A percentile compares a stretch with the other conserved stretches of the same genome.
These are phyloP conservation scores for Blastomyces percursus DNA, from an alignment of 2,329 filamentous ascomycete genomes.

Conservation along the genomic window DNA sequence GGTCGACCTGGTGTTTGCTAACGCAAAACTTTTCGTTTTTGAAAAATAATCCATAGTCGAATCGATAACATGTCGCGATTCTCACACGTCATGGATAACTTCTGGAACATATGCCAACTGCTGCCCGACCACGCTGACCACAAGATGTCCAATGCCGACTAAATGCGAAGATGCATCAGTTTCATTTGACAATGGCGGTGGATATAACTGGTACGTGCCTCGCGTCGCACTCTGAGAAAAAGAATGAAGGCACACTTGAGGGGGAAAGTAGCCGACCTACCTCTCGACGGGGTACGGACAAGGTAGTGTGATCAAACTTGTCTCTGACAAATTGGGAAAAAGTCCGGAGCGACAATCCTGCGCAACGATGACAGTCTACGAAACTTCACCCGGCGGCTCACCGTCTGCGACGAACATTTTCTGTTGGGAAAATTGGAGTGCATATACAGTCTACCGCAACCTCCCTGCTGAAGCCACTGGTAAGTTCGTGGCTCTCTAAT, in stretches of 20 bases:
- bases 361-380: constrained; percentile 4
- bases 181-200: background rate
- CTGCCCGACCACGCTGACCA: background rate
- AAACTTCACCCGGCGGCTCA: constrained; percentile 4
- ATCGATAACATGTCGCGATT: constrained; percentile 2
- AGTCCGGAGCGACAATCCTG: background rate
- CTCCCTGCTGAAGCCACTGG: background rate
- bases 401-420: constrained; percentile 7
- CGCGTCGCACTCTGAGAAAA: background rate
- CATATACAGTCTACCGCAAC: constrained; percentile 2
- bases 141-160: constrained; percentile 4
- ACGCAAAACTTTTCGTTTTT: background rate
- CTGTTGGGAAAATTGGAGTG: constrained; percentile 1
- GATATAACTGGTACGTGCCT: background rate
- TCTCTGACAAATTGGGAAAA: background rate
- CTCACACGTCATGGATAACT: background rate
- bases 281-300: background rate
- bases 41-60: background rate
- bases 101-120: constrained; percentile 5
- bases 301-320: background rate
- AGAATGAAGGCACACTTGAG: background rate
- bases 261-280: background rate
- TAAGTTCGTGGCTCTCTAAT: background rate
- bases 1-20: background rate
- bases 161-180: background rate